Evolutionary conservation across 1,139 yeast genomes (phyloP), one percentile per base, ranked within the genome.

Genomic region (Groenewaldozyma sp.): DNA sequence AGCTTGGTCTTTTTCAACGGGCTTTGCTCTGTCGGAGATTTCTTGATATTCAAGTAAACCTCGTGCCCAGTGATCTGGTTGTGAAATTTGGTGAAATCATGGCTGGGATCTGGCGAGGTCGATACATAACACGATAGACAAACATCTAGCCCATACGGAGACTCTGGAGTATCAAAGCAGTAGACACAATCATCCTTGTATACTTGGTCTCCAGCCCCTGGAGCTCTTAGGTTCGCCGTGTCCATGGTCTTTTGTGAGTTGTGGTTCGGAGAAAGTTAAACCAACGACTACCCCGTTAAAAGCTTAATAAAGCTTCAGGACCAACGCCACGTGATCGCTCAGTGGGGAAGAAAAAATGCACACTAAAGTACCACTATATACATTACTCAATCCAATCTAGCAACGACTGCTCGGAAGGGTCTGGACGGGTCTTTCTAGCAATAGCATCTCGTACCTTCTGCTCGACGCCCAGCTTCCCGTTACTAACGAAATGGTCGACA

Each of bases 111-210:
- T 1, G 69, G 64, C 36, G 91, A 76, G 40, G 78, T 81, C 1
- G 87, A 76, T 40, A 72, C 72, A 56, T 70, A 82, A 44, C 93
- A 76, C 9, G 62, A 53, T 42, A 86, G 65, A 48, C 94, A 86
- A 19, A 84, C 76, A 54, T 82, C 93, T 17, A 86, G 56, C 0
- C 95, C 94, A 9, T 60, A 49, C 0, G 59, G 59, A 38, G 78
- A 76, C 44, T 76, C 80, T 6, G 87, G 74, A 0, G 83, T 78
- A 47, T 78, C 88, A 54, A 82, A 86, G 38, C 82, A 77, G 63
- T 71, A 83, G 68, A 80, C 78, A 52, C 95, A 84, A 46, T 84
- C 94, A 59, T 84, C 95, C 54, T 83, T 84, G 59, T 74, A 79
- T 16, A 86, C 74, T 19, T 44, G 47, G 24, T 52, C 48, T 26